Conservation (phyloP, 768 basidiomycete species). For the Harrya chromipes region DNA sequence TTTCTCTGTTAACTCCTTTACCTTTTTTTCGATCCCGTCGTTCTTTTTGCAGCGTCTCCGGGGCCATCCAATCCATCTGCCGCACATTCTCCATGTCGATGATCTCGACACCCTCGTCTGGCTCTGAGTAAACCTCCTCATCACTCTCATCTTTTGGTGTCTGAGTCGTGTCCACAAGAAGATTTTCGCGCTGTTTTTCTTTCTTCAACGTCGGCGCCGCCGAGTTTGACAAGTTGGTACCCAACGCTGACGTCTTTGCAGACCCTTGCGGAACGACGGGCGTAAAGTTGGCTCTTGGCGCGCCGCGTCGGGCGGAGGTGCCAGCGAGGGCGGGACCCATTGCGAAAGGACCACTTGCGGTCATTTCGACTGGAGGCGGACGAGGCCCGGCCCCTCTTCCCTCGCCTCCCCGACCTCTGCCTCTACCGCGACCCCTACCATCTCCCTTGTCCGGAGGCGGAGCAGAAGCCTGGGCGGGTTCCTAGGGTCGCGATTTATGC, state of each 20-base stretch:
- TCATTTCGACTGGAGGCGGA: constrained; percentile 65
- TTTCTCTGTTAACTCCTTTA: constrained; percentile 40
- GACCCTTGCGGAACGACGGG: constrained; percentile 44
- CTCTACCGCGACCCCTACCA: constrained; percentile 47
- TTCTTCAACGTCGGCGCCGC: constrained; percentile 50
- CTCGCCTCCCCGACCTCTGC: constrained; percentile 52
- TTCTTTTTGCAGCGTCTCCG: constrained; percentile 63
- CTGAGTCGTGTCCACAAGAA: constrained; percentile 21
- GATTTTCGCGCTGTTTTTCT: constrained; percentile 35
- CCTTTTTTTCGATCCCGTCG: constrained; percentile 35
- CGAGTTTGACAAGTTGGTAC: constrained; percentile 48
- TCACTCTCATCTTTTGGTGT: constrained; percentile 42
- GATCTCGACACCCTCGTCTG: constrained; percentile 85
- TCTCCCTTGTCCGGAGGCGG: constrained; percentile 40
- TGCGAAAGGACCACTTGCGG: constrained; percentile 83
- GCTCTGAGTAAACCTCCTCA: constrained; percentile 77
- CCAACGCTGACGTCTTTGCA: constrained; percentile 36
- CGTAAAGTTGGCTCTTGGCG: constrained; percentile 56
- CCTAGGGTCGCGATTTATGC: constrained; percentile 36
- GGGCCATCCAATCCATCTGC: constrained; percentile 87
- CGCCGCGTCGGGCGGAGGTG: constrained; percentile 45
- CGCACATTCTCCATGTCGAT: constrained; percentile 77
- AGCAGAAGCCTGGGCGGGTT: constrained; percentile 37
- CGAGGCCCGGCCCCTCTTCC: constrained; percentile 44
- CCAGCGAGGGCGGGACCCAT: constrained; percentile 78